phyloP scores from a whole-genome alignment of 306 rosid genomes.

The Echinosophora koreensis region DNA sequence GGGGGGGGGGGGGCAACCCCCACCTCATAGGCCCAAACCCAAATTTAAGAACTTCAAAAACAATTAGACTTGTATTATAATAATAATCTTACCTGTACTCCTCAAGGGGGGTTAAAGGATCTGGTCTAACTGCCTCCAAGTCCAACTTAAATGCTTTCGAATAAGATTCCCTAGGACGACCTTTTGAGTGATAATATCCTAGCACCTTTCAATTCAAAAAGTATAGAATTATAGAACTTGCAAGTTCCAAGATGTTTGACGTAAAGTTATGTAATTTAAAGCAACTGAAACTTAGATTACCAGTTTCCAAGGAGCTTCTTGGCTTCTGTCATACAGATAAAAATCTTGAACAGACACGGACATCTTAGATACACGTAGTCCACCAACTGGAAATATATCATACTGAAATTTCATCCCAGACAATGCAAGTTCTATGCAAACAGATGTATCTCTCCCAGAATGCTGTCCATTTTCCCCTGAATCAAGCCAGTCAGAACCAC shows the following conservation, averaged over 20 bases:
- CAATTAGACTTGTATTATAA: conserved; percentile 7
- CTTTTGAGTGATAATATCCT: conserved; percentile 84
- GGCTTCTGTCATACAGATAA: conserved; percentile 77
- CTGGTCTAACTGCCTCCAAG: conserved; percentile 95
- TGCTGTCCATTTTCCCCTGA: conserved; percentile 54
- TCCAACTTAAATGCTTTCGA: conserved; percentile 92
- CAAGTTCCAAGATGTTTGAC: conserved; percentile 39
- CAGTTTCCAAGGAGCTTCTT: conserved; percentile 93
- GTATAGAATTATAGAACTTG: conserved; percentile 25
- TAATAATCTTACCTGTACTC: conserved; percentile 76
- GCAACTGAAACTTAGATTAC: conserved; percentile 53
- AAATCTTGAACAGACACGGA: conserved; percentile 83
- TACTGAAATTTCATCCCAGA: conserved; percentile 80
- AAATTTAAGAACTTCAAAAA: not conserved
- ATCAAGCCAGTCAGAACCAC: conserved; percentile 80
- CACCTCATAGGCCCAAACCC: no score
- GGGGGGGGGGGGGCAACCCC: no score
- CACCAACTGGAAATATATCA: conserved; percentile 81
- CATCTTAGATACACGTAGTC: conserved; percentile 73
- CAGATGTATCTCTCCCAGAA: conserved; percentile 68
- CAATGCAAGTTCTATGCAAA: conserved; percentile 69
- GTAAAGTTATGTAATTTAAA: conserved; percentile 19
- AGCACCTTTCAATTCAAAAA: conserved; percentile 72
- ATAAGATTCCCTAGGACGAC: conserved; percentile 83
- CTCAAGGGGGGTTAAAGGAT: conserved; percentile 94